These are phyloP conservation scores for Podospora anserina DNA, from an alignment of 495 filamentous ascomycete genomes.

Conservation along the genomic window DNA sequence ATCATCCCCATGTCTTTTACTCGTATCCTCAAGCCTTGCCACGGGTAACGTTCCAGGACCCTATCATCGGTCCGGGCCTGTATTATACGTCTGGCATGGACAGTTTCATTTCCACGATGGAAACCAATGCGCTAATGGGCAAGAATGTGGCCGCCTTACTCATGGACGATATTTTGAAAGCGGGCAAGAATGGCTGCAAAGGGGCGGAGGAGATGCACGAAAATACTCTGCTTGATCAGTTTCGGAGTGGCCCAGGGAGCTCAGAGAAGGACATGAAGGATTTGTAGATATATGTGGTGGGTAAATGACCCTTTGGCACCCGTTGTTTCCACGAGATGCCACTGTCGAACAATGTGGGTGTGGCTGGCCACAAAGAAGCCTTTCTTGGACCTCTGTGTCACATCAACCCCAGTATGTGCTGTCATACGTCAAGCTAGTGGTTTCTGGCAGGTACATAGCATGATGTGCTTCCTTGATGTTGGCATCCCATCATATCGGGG, in stretches of 20 bases:
- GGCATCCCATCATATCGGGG: background rate
- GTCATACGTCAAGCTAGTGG: background rate
- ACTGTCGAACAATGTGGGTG: too few relatives aligned
- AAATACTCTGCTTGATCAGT: background rate
- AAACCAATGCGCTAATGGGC: constrained; percentile 93
- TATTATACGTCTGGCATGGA: constrained; percentile 96
- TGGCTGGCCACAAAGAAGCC: background rate
- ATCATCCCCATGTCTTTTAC: constrained; percentile 66
- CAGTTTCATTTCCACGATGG: constrained; percentile 95
- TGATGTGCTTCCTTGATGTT: background rate
- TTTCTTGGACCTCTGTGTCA: background rate
- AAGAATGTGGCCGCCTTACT: constrained; percentile 86
- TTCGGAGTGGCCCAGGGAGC: background rate
- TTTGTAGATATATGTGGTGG: background rate
- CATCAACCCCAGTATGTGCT: background rate
- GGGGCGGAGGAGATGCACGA: background rate
- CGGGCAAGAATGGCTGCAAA: constrained; percentile 5
- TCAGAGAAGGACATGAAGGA: background rate
- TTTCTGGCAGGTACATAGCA: too few relatives aligned
- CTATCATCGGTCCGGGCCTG: constrained; percentile 60
- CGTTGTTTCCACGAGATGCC: too few relatives aligned
- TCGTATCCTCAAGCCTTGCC: constrained; percentile 82
- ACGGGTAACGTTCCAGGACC: constrained; percentile 82
- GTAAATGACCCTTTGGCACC: too few relatives aligned
- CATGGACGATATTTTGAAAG: constrained; percentile 49